A percentile compares a stretch with the other conserved stretches of the same genome.
These are phyloP conservation scores for Aureobasidium sp. DNA, from an alignment of 2,329 filamentous ascomycete genomes.

Conservation along the genomic window DNA sequence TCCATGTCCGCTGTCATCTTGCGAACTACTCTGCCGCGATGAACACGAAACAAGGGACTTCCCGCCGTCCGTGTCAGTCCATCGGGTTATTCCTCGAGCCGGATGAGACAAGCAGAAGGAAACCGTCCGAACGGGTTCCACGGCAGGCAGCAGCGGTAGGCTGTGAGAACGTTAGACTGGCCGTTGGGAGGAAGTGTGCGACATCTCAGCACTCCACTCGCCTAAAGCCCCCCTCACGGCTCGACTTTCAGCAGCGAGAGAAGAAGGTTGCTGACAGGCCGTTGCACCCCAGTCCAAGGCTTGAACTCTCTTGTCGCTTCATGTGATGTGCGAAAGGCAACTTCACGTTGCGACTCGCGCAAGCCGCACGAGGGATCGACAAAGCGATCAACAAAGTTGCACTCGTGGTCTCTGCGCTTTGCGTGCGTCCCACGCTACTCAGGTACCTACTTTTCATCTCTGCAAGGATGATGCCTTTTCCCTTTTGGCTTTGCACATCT, in stretches of 20 bases:
- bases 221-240: neutral
- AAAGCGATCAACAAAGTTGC: constrained; percentile 5
- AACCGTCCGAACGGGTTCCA: constrained; percentile 4
- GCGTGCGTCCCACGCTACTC: constrained; percentile 7
- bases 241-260: neutral
- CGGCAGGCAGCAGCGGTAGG: constrained; percentile 1
- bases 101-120: neutral
- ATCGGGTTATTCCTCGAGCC: constrained; percentile 3
- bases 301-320: constrained; percentile 11
- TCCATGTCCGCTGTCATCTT: constrained; percentile 2
- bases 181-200: constrained; percentile 8
- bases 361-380: constrained; percentile 9
- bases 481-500: constrained; percentile 9
- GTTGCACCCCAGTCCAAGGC: constrained; percentile 10
- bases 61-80: neutral
- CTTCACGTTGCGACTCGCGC: constrained; percentile 10
- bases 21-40: neutral
- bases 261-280: constrained; percentile 13
- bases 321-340: neutral
- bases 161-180: neutral
- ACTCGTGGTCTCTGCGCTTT: constrained; percentile 10
- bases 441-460: neutral
- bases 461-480: constrained; percentile 9
- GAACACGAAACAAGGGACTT: constrained; percentile 6
- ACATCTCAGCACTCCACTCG: neutral